Percentiles rank a stretch among this genome's conserved stretches.
Conservation (phyloP, 352 stramenopile species). For the Thalassiosira sp. region DNA sequence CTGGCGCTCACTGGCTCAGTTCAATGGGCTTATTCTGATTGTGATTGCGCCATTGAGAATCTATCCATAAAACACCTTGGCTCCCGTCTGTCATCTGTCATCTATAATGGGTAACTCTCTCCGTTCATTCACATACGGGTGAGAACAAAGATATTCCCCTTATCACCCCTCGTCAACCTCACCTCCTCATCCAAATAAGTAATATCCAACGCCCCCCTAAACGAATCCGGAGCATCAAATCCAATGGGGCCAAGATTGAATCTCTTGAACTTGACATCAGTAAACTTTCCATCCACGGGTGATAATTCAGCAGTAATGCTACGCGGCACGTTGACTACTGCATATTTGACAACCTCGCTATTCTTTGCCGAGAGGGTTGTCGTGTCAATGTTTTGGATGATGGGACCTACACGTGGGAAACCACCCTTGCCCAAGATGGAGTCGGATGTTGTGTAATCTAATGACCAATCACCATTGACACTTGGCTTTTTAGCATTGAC, state of each 20-base stretch:
- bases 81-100: too few relatives aligned
- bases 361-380: slow-evolving; percentile 48
- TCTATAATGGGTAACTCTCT: too few relatives aligned
- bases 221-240: slow-evolving; percentile 56
- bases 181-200: slow-evolving; percentile 73
- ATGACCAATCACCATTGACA: slow-evolving; percentile 58
- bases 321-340: slow-evolving; percentile 42
- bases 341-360: slow-evolving; percentile 54
- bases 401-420: slow-evolving; percentile 44
- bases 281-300: slow-evolving; percentile 52
- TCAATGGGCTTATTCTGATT: too few relatives aligned
- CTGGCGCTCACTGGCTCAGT: too few relatives aligned
- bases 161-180: slow-evolving; percentile 60
- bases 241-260: slow-evolving; percentile 58
- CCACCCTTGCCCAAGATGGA: slow-evolving; percentile 50
- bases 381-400: slow-evolving; percentile 62
- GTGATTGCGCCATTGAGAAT: too few relatives aligned
- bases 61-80: too few relatives aligned
- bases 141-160: slow-evolving; percentile 71
- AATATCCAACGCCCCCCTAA: slow-evolving; percentile 62
- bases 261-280: slow-evolving; percentile 62
- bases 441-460: slow-evolving; percentile 59
- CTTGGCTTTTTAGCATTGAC: slow-evolving; percentile 18
- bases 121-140: slow-evolving; percentile 35
- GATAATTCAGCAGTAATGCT: slow-evolving; percentile 49